Evolutionary conservation across 768 basidiomycete genomes (phyloP), one percentile per base, ranked within the genome.

Genomic region (Calocybe cyanea): DNA sequence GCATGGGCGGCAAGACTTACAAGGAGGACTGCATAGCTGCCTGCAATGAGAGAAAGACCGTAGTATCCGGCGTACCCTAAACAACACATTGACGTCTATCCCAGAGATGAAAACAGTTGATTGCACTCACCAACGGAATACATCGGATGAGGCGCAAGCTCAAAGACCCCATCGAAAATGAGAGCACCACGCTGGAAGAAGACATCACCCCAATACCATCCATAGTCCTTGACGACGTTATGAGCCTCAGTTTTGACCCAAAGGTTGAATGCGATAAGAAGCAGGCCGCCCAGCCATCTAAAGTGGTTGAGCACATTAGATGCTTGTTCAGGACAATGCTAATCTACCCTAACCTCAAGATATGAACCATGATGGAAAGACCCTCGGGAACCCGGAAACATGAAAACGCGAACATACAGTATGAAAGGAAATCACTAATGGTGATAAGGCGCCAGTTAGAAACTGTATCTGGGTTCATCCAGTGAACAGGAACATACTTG

Each of bases 191-290:
- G 84, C 63, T 91, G 88, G 71, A 92, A 92, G 69, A 92, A 92
- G 46, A 83, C 83, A 54, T 92, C 90, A 8, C 90, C 93, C 92
- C 92, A 92, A 63, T 93, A 97, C 93, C 92, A 97, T 13, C 93
- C 94, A 54, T 95, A 97, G 59, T 97, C 95, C 57, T 96, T 98
- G 50, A 98, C 93, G 39, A 98, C 92, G 43, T 92, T 79, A 63
- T 99, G 96, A 0, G 96, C 96, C 60, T 98, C 95, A 2, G 87
- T 89, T 63, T 99, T 99, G 51, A 99, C 92, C 93, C 94, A 98
- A 28, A 98, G 76, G 63, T 99, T 98, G 75, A 98, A 98, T 17
- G 76, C 78, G 60, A 98, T 92, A 19, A 99, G 70, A 0, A 80
- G 76, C 49, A 89, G 62, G 4, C 96, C 96, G 17, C 86, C 85